Evolutionary conservation across 2,329 filamentous ascomycete species (phyloP).

Genomic region (Diaporthe sp.): DNA sequence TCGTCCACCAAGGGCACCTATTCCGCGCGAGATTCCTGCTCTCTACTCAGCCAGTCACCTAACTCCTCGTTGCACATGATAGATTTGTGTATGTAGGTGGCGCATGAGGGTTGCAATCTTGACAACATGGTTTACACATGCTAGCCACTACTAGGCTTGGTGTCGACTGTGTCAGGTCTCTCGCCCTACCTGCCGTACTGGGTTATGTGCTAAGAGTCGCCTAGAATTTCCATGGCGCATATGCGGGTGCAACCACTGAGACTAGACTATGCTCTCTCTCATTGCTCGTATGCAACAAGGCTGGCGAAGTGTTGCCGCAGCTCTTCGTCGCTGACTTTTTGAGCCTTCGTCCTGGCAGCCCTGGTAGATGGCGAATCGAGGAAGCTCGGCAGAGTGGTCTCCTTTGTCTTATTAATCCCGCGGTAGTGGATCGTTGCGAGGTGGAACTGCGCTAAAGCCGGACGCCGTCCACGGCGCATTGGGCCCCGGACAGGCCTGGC

Average conservation of each 20-base stretch:
- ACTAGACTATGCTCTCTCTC: background rate
- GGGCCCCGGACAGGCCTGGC: background rate
- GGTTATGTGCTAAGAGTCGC: background rate
- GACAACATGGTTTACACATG: slow-evolving; percentile 13
- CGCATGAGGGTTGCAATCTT: slow-evolving; percentile 15
- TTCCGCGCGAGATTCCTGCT: slow-evolving; percentile 1
- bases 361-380: background rate
- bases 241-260: background rate
- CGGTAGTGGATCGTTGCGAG: slow-evolving; percentile 9
- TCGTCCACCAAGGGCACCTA: background rate
- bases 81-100: background rate
- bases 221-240: background rate
- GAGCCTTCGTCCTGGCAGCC: background rate
- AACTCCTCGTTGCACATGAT: slow-evolving; percentile 6
- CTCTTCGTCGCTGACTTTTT: background rate
- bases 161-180: background rate
- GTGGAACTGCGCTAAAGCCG: slow-evolving; percentile 10
- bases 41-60: slow-evolving; percentile 12
- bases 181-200: background rate
- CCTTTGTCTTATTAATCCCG: background rate
- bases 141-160: background rate
- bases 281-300: background rate
- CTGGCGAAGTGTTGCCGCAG: background rate
- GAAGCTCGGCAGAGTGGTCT: background rate
- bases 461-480: slow-evolving; percentile 1